phyloP scores from a whole-genome alignment of 2,329 filamentous ascomycete species.

The Graphilbum ipis-grandicollis region DNA sequence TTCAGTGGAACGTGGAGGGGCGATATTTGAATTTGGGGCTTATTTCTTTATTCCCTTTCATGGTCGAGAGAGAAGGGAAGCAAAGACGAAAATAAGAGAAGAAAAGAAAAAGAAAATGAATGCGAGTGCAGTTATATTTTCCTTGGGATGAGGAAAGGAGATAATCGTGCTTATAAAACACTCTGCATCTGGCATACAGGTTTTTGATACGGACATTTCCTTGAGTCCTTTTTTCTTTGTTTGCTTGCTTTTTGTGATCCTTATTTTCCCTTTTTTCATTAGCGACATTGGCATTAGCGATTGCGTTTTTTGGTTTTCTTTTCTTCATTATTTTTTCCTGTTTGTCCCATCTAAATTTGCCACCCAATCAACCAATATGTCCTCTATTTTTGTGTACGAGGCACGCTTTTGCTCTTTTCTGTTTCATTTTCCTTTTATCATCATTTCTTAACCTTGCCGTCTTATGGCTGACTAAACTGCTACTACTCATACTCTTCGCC shows the following conservation, averaged over 20 bases:
- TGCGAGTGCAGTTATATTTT: constrained; percentile 15
- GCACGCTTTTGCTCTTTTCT: not conserved
- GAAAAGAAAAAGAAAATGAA: constrained; percentile 3
- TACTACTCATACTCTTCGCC: not conserved
- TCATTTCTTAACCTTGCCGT: not conserved
- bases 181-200: constrained; percentile 25
- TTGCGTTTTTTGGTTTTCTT: constrained; percentile 18
- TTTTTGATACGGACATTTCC: constrained; percentile 10
- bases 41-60: constrained; percentile 4
- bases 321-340: not conserved
- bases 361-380: too few relatives aligned
- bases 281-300: constrained; percentile 31
- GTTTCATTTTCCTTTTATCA: not conserved
- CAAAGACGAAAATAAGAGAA: too few relatives aligned
- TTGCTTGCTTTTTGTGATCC: constrained; percentile 9
- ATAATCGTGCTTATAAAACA: constrained; percentile 27
- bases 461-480: not conserved
- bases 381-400: not conserved
- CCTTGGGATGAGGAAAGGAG: constrained; percentile 12
- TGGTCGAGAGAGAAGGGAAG: too few relatives aligned
- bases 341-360: not conserved
- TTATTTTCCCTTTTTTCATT: constrained; percentile 9
- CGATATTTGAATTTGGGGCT: constrained; percentile 6
- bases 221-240: constrained; percentile 14
- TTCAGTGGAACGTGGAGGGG: too few relatives aligned